These are phyloP conservation scores for Trametopsis cervina DNA, from an alignment of 768 basidiomycete species.

Conservation along the genomic window DNA sequence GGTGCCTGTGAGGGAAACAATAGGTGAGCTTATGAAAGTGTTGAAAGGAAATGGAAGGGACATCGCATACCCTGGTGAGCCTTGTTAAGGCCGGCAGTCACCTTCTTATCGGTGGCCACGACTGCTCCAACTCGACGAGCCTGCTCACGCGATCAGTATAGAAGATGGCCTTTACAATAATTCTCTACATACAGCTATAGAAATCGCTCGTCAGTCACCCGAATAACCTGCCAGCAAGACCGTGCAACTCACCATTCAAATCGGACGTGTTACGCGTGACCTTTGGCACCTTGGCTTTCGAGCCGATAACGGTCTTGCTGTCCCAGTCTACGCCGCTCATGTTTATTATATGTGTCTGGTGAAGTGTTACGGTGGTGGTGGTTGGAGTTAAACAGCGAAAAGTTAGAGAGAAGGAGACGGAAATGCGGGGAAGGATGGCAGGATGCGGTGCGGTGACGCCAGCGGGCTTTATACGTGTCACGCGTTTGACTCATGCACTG, in stretches of 20 bases:
- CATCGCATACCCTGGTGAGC: constrained; percentile 53
- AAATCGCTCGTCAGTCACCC: too few relatives aligned
- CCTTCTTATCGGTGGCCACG: constrained; percentile 80
- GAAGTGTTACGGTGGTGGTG: neutral
- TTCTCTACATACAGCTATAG: constrained; percentile 15
- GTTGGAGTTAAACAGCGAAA: neutral
- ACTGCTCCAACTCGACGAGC: constrained; percentile 72
- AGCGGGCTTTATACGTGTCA: constrained; percentile 16
- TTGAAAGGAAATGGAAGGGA: neutral
- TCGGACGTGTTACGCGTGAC: constrained; percentile 56
- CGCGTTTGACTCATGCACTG: constrained; percentile 17
- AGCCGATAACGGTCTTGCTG: constrained; percentile 63
- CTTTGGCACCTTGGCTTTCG: constrained; percentile 54
- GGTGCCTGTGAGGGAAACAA: constrained; percentile 46
- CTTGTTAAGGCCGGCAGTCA: constrained; percentile 65
- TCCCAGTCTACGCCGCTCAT: constrained; percentile 57
- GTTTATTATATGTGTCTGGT: constrained; percentile 4
- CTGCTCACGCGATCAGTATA: constrained; percentile 38
- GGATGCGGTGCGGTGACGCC: too few relatives aligned
- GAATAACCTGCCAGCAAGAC: too few relatives aligned
- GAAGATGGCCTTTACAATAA: neutral
- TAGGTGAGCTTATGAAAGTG: neutral
- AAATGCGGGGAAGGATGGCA: constrained; percentile 17
- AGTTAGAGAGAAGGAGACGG: constrained; percentile 7
- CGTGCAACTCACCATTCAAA: constrained; percentile 46